A percentile compares a stretch with the other conserved stretches of the same genome.
phyloP scores from a whole-genome alignment of 495 filamentous ascomycete genomes.

The Talaromyces thailandensis region DNA sequence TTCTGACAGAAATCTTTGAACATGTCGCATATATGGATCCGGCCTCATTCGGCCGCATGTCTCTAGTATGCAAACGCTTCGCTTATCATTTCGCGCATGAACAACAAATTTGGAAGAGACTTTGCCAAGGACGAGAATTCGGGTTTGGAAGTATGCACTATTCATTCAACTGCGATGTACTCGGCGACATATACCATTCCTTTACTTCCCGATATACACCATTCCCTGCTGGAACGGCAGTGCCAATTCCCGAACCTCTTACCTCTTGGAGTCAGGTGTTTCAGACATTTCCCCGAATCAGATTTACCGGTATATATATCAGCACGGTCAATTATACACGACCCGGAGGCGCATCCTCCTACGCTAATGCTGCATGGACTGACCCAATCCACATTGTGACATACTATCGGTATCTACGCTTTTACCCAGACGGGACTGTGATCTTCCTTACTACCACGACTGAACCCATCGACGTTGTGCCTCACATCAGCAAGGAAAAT shows the following conservation, averaged over 20 bases:
- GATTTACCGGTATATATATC: constrained; percentile 94
- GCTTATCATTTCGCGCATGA: constrained; percentile 80
- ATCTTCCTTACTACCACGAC: constrained; percentile 69
- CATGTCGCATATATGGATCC: constrained; percentile 70
- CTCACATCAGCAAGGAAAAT: constrained; percentile 52
- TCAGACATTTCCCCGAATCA: constrained; percentile 70
- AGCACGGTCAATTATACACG: constrained; percentile 92
- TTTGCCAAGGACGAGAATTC: constrained; percentile 60
- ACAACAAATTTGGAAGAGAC: constrained; percentile 78
- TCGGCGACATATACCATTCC: constrained; percentile 47
- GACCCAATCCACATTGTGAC: constrained; percentile 92
- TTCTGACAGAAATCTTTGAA: constrained; percentile 64
- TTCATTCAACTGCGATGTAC: constrained; percentile 55
- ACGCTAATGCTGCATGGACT: constrained; percentile 56
- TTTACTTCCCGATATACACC: constrained; percentile 29
- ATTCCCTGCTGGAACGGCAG: constrained; percentile 22
- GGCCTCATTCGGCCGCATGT: constrained; percentile 66
- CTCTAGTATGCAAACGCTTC: constrained; percentile 77
- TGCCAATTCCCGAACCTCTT: constrained; percentile 29
- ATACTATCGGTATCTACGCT: constrained; percentile 92
- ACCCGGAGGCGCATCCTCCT: constrained; percentile 54
- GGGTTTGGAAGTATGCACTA: constrained; percentile 85
- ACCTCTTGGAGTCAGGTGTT: constrained; percentile 56
- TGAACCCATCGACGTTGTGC: constrained; percentile 79
- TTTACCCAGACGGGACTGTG: constrained; percentile 82